phyloP scores from a whole-genome alignment of 345 rosid genomes.

The Eucalyptus curtisii region DNA sequence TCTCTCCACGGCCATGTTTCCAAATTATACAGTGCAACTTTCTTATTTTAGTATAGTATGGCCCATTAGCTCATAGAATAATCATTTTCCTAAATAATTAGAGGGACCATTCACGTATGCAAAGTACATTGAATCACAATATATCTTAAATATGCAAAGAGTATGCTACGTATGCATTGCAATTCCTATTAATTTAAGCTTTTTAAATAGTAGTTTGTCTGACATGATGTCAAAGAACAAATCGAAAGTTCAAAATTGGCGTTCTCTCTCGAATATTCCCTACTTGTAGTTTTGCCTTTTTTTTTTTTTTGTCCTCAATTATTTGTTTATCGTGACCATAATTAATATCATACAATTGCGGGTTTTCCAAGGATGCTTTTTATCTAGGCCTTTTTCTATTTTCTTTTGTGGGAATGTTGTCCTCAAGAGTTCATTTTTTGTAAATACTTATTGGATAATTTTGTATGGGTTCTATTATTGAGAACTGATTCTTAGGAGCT shows the following conservation, averaged over 20 bases:
- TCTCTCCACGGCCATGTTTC: background rate
- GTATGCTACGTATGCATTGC: background rate
- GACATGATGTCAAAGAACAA: background rate
- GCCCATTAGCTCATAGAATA: background rate
- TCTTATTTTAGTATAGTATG: background rate
- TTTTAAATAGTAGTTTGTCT: background rate
- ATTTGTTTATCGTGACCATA: background rate
- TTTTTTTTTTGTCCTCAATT: accelerated
- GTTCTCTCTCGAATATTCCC: background rate
- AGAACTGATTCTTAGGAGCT: background rate
- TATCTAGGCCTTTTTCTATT: background rate
- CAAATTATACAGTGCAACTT: background rate
- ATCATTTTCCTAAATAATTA: background rate
- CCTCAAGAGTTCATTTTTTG: background rate
- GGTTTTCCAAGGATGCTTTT: background rate
- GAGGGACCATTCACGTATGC: background rate
- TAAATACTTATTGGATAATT: background rate
- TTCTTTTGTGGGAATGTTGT: background rate
- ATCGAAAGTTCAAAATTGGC: background rate
- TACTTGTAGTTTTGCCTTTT: background rate
- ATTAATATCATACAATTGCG: background rate
- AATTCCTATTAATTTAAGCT: background rate
- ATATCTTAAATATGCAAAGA: background rate
- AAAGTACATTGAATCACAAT: background rate
- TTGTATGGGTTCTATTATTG: background rate